Base-by-base conservation (phyloP, 768 basidiomycete genomes). In the Mycena galopus region DNA sequence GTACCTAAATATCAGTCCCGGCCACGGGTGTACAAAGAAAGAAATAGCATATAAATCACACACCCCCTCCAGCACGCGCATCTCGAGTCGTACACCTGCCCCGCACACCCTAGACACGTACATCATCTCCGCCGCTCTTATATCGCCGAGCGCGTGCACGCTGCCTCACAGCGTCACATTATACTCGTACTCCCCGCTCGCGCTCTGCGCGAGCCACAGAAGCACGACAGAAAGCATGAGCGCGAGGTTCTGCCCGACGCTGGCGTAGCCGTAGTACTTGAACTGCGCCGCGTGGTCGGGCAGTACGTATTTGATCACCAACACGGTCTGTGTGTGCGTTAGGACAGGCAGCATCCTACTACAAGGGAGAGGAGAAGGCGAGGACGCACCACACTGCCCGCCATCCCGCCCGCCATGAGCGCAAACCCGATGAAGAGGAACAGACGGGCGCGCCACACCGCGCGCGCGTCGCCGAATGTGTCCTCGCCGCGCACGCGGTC, bases 381-480 rank as follows among this genome's bases (percentile, higher is more conserved):
- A 47, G n/a, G 44, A 90, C 96, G 77, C 78, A 98, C 97, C 79
- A 98, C 90, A 78, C 96, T 97, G 60, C 97, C 98, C n/a, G 97
- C 98, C 55, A 99, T 80, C 0, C 98, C 98, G 10, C 98, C 97
- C 2, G 98, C 98, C 96, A 99, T 96, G 56, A 99, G 81, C 0
- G 97, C 96, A 78, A 99, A 98, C 1, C 97, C 97, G 70, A 98
- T 88, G 82, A 99, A 99, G 72, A 99, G 81, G 78, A 97, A 91
- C 74, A 98, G 82, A 33, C 97, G 85, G 8, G 97, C 97, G 73
- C 94, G 87, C 96, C 96, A 98, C 19, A 98, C 96, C 4, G 95
- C 93, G 1, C 91, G 85, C 0, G 94, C 86, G 77, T 96, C 94
- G 4, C 94, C 94, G 77, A 92, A 94, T 0, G 27, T 23, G n/a